Evolutionary conservation across 768 basidiomycete species (phyloP).

Genomic region (Boletus edulis): DNA sequence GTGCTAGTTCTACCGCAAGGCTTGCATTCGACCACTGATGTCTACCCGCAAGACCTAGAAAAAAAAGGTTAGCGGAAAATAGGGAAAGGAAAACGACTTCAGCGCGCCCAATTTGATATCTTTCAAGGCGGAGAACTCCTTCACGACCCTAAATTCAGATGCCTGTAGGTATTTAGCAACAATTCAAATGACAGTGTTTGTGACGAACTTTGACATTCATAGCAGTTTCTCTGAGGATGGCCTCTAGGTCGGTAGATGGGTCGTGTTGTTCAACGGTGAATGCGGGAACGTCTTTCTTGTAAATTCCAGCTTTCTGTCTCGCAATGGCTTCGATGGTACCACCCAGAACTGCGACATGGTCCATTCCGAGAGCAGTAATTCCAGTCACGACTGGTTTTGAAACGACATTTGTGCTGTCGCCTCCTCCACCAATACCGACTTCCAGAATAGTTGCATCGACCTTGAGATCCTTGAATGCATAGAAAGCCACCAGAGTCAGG

Average conservation of each 20-base stretch:
- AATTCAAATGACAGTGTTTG: neutral
- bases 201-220: conserved; percentile 56
- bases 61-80: conserved; percentile 6
- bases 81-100: neutral
- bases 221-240: conserved; percentile 67
- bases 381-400: conserved; percentile 89
- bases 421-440: conserved; percentile 92
- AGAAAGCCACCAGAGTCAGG: conserved; percentile 88
- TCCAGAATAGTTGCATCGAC: conserved; percentile 92
- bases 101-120: conserved; percentile 59
- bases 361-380: conserved; percentile 86
- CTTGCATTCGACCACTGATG: conserved; percentile 90
- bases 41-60: conserved; percentile 72
- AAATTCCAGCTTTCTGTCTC: conserved; percentile 95
- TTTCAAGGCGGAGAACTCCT: conserved; percentile 47
- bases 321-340: conserved; percentile 88
- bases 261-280: conserved; percentile 75
- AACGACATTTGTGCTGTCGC: conserved; percentile 95
- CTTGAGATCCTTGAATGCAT: conserved; percentile 77
- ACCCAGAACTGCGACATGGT: conserved; percentile 86
- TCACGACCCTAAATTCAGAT: conserved; percentile 66
- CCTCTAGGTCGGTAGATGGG: conserved; percentile 68
- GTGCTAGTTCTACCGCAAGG: conserved; percentile 75
- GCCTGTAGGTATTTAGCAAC: conserved; percentile 38
- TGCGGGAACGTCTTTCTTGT: conserved; percentile 89